These are phyloP conservation scores for Phylloporus arenicola DNA, from an alignment of 768 basidiomycete species.

Conservation along the genomic window DNA sequence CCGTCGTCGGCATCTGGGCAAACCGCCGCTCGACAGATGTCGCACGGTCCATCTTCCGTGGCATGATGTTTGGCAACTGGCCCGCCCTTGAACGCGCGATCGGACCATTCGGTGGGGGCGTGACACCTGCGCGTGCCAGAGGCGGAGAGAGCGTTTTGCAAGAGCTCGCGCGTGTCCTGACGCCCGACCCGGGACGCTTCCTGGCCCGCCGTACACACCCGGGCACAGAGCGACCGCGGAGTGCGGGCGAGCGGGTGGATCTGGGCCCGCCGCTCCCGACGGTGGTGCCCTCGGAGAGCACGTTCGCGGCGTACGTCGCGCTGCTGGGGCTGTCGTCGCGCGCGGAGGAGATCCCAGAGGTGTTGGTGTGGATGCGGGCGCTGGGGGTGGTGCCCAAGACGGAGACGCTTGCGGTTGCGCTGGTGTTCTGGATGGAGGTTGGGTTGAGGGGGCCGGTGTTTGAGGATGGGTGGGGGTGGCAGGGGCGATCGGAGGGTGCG, in stretches of 20 bases:
- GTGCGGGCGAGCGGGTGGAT: neutral
- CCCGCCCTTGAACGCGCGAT: slow-evolving; percentile 33
- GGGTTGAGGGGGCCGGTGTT: slow-evolving; percentile 56
- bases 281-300: slow-evolving; percentile 45
- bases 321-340: slow-evolving; percentile 49
- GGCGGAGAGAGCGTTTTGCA: slow-evolving; percentile 16
- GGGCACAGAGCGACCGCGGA: slow-evolving; percentile 5
- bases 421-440: slow-evolving; percentile 72
- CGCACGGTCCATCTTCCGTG: slow-evolving; percentile 48
- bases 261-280: slow-evolving; percentile 24
- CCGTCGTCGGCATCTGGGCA: slow-evolving; percentile 42
- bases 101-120: slow-evolving; percentile 36
- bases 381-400: slow-evolving; percentile 48
- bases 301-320: slow-evolving; percentile 55
- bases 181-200: slow-evolving; percentile 8
- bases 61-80: slow-evolving; percentile 55
- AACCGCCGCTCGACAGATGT: slow-evolving; percentile 41
- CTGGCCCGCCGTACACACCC: slow-evolving; percentile 2
- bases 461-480: slow-evolving; percentile 37
- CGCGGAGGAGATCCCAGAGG: slow-evolving; percentile 57
- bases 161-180: slow-evolving; percentile 17
- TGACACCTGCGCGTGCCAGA: slow-evolving; percentile 11
- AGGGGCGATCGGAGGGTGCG: neutral
- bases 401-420: slow-evolving; percentile 51
- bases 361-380: slow-evolving; percentile 69